Conservation (phyloP, 805 yeast species). For the Jamesozyma rosinii region DNA sequence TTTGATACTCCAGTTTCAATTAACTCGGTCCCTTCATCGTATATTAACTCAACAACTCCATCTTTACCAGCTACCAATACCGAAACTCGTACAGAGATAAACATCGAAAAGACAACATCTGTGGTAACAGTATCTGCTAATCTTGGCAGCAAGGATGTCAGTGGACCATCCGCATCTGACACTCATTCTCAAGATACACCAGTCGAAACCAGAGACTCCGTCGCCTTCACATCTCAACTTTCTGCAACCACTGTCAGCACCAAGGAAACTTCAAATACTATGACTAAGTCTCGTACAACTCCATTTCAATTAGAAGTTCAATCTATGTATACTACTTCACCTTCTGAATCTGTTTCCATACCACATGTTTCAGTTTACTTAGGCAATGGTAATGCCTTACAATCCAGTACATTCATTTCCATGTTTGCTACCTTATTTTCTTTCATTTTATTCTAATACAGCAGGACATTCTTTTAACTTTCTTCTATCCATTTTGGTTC, state of each 20-base stretch:
- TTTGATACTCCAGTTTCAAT: constrained; percentile 10
- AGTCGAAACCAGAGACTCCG: too few species aligned
- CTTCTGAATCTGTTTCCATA: neutral
- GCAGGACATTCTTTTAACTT: neutral
- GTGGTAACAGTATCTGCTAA: too few species aligned
- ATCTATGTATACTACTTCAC: neutral
- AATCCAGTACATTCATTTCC: neutral
- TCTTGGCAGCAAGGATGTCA: too few species aligned
- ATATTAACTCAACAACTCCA: too few species aligned
- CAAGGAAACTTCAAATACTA: neutral
- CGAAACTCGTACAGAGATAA: too few species aligned
- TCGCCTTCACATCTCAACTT: too few species aligned
- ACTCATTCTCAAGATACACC: too few species aligned
- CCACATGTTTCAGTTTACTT: neutral
- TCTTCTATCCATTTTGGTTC: neutral
- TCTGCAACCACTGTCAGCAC: too few species aligned
- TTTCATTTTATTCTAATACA: neutral
- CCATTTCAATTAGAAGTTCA: neutral
- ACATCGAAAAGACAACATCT: too few species aligned
- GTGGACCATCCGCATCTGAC: too few species aligned
- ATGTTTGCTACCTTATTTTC: neutral
- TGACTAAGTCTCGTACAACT: neutral
- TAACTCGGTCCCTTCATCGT: constrained; percentile 9
- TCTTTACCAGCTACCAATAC: too few species aligned
- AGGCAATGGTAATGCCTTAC: neutral